Conservation (phyloP, 345 rosid species). For the Pugionium dolabratum region DNA sequence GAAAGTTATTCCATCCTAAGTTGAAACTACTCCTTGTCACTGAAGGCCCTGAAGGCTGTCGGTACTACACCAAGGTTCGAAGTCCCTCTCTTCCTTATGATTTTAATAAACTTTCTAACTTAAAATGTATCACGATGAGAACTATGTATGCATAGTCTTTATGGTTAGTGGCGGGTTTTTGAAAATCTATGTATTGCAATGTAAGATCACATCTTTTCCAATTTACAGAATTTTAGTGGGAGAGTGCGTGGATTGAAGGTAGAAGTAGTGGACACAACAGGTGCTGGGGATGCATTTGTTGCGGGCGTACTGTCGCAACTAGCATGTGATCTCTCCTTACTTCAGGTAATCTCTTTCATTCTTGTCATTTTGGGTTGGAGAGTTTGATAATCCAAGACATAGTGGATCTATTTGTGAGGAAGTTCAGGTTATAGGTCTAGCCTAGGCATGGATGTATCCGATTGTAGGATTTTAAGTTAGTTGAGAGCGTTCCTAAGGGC, state of each 20-base stretch:
- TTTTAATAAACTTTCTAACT: not conserved
- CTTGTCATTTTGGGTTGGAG: not conserved
- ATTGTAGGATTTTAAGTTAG: not conserved
- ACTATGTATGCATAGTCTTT: not conserved
- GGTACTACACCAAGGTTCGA: constrained; percentile 88
- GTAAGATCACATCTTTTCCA: not conserved
- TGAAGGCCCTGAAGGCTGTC: constrained; percentile 83
- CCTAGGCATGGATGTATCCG: too few relatives aligned
- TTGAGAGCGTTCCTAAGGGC: not conserved
- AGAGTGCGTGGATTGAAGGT: constrained; percentile 78
- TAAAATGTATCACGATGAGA: not conserved
- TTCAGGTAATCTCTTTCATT: constrained; percentile 55
- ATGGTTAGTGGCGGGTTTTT: not conserved
- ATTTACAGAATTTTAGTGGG: constrained; percentile 72
- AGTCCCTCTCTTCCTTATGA: constrained; percentile 1
- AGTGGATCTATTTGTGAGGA: not conserved
- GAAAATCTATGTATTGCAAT: not conserved
- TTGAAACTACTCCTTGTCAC: constrained; percentile 89
- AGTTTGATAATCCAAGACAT: not conserved
- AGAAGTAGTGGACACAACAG: constrained; percentile 86
- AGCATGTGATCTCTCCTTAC: constrained; percentile 68
- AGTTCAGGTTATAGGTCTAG: too few relatives aligned
- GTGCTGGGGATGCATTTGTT: constrained; percentile 99
- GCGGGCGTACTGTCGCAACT: constrained; percentile 74
- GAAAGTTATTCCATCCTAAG: constrained; percentile 70